Percentiles rank a stretch among this genome's conserved stretches.
phyloP scores from a whole-genome alignment of 2,329 filamentous ascomycete genomes.

The Sporothrix mexicana region DNA sequence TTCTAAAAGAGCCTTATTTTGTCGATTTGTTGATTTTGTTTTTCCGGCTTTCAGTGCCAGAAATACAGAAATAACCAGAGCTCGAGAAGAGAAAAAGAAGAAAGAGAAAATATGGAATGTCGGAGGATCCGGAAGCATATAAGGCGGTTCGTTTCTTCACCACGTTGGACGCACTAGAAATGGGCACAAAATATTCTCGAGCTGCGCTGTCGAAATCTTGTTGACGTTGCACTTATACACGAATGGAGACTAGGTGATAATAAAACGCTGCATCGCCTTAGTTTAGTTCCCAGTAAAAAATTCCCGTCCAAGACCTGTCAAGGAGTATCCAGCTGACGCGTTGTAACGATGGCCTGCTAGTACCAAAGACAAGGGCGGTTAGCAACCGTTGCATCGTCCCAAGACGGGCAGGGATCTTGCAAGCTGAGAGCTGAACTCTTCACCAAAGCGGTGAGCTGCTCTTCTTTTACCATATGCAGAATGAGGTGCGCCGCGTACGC shows the following conservation, averaged over 20 bases:
- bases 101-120: background rate
- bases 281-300: background rate
- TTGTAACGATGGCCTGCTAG: background rate
- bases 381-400: background rate
- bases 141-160: background rate
- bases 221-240: background rate
- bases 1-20: background rate
- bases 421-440: background rate
- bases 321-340: background rate
- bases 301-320: background rate
- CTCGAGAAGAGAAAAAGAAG: background rate
- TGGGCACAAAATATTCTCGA: constrained; percentile 2
- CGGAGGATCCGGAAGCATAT: background rate
- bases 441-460: background rate
- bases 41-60: background rate
- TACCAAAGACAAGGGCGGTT: constrained; percentile 4
- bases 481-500: background rate
- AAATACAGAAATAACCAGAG: background rate
- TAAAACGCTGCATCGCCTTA: background rate
- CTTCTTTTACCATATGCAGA: background rate
- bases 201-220: background rate
- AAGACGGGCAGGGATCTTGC: background rate
- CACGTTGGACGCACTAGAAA: background rate
- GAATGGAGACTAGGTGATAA: background rate
- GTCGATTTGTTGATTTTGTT: background rate